phyloP scores from a whole-genome alignment of 2,329 filamentous ascomycete species.

The Colletotrichum euphorbiae region DNA sequence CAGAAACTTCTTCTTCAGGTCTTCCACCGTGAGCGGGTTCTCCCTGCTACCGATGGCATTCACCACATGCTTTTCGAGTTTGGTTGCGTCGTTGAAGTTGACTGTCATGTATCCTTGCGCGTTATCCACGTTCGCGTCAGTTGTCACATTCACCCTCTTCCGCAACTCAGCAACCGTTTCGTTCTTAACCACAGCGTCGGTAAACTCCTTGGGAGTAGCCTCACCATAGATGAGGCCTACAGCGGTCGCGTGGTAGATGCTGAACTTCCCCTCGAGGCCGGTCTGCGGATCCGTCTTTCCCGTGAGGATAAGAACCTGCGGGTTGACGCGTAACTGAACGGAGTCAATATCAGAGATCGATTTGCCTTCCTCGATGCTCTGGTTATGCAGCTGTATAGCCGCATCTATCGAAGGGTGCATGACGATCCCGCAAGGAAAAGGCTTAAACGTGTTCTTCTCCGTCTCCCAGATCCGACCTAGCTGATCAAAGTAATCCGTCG shows the following conservation, averaged over 20 bases:
- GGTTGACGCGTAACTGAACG: background rate
- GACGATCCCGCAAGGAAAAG: slow-evolving; percentile 3
- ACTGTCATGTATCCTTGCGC: background rate
- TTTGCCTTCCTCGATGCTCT: background rate
- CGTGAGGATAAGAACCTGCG: background rate
- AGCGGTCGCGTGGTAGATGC: background rate
- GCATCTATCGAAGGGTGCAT: slow-evolving; percentile 9
- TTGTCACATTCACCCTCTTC: background rate
- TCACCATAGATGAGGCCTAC: slow-evolving; percentile 1
- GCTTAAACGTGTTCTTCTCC: slow-evolving; percentile 7
- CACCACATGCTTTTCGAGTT: background rate
- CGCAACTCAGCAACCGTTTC: background rate
- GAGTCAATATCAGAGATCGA: background rate
- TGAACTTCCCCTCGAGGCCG: slow-evolving; percentile 3
- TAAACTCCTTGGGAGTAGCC: background rate
- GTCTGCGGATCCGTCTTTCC: background rate
- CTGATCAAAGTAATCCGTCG: background rate
- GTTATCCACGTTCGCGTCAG: background rate
- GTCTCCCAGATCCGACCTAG: slow-evolving; percentile 2
- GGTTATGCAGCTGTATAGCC: background rate
- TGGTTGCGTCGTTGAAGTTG: background rate
- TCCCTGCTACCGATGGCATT: background rate
- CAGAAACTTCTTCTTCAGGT: background rate
- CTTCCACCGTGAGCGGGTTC: background rate
- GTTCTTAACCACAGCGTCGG: background rate